These are phyloP conservation scores for Candida wancherniae DNA, from an alignment of 805 yeast species.

Conservation along the genomic window DNA sequence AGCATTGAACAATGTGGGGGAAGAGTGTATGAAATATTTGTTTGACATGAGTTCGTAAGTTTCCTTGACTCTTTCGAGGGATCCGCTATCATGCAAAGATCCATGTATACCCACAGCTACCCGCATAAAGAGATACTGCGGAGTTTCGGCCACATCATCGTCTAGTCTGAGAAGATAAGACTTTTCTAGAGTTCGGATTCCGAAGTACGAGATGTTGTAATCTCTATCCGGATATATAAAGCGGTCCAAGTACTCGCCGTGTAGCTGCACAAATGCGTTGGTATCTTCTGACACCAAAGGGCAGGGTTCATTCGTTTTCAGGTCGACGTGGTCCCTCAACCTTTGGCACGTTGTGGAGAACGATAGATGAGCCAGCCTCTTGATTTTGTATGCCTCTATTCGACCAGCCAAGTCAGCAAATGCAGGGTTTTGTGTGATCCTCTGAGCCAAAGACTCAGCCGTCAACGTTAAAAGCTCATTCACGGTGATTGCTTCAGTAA, in stretches of 20 bases:
- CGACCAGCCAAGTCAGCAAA: conserved; percentile 35
- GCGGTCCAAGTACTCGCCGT: conserved; percentile 63
- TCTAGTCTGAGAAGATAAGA: conserved; percentile 66
- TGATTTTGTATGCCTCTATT: conserved; percentile 29
- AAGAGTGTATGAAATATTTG: conserved; percentile 87
- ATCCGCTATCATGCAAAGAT: conserved; percentile 44
- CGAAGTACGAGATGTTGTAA: conserved; percentile 74
- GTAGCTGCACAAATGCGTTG: conserved; percentile 54
- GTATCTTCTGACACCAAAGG: conserved; percentile 72
- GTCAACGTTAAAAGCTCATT: conserved; percentile 25
- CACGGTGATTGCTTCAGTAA: conserved; percentile 10
- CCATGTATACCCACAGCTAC: conserved; percentile 91
- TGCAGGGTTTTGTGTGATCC: conserved; percentile 32
- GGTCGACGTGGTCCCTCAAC: conserved; percentile 12
- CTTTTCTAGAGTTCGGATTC: conserved; percentile 86
- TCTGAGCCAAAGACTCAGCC: conserved; percentile 32
- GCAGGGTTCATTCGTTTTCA: conserved; percentile 8
- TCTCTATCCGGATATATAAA: conserved; percentile 78
- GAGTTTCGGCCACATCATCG: conserved; percentile 70
- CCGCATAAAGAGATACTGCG: conserved; percentile 86
- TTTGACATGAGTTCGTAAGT: conserved; percentile 85
- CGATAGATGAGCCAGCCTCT: conserved; percentile 13
- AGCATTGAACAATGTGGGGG: conserved; percentile 91
- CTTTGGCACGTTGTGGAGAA: conserved; percentile 25
- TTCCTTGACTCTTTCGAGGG: conserved; percentile 47